Evolutionary conservation across 116 monocot species (phyloP).

Genomic region (Papilionanthe hybrid): DNA sequence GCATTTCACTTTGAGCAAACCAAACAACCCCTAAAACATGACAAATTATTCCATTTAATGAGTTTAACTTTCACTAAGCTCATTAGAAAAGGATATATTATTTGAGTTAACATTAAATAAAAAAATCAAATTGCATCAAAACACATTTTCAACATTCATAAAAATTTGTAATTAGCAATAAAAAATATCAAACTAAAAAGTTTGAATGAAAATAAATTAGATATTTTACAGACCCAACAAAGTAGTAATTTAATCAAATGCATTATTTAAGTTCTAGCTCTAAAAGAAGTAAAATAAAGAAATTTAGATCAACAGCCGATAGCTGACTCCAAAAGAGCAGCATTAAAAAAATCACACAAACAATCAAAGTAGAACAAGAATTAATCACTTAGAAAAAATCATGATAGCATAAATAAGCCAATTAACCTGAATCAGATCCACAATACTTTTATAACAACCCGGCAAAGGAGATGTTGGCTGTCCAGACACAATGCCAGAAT

Average conservation of each 20-base stretch:
- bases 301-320: background rate
- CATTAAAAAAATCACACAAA: background rate
- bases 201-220: background rate
- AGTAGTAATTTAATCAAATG: background rate
- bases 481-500: constrained; percentile 17
- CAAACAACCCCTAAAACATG: too few relatives aligned
- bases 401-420: background rate
- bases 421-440: constrained; percentile 67
- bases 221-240: background rate
- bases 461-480: constrained; percentile 25
- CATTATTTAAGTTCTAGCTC: background rate
- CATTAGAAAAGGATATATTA: background rate
- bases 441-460: constrained; percentile 48
- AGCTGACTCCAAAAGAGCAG: background rate
- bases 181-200: background rate
- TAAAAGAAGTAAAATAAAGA: background rate
- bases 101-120: background rate
- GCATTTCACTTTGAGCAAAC: too few relatives aligned
- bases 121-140: background rate
- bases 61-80: background rate
- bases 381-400: background rate
- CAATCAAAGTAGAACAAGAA: background rate
- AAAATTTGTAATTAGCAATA: background rate
- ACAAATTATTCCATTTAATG: background rate
- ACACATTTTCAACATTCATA: background rate